A percentile compares a stretch with the other conserved stretches of the same genome.
Conservation (phyloP, 2,329 filamentous ascomycete genomes). For the Ilyonectria sp. region DNA sequence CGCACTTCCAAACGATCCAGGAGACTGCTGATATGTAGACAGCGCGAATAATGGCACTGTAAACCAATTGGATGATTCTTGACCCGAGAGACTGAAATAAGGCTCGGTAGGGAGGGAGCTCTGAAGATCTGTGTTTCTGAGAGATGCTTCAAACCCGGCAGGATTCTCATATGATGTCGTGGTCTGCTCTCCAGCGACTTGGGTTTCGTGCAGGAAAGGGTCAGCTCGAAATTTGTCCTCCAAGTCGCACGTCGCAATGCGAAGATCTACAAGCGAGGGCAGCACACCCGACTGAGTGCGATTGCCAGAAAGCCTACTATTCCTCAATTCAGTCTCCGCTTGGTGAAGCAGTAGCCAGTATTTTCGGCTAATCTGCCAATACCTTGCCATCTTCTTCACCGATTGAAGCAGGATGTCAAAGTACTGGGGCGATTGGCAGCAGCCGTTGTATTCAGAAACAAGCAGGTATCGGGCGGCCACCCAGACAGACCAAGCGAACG, state of each 20-base stretch:
- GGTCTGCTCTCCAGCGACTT: no score
- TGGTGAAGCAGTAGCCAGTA: slow-evolving; percentile 21
- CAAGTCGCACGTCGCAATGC: slow-evolving; percentile 12
- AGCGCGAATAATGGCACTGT: slow-evolving; percentile 1
- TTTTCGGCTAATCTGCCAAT: slow-evolving; percentile 28
- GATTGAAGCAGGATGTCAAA: slow-evolving; percentile 3
- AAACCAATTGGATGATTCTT: neutral
- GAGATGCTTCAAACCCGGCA: no score
- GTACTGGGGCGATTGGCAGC: neutral
- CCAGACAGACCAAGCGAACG: slow-evolving; percentile 28
- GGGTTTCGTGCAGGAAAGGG: neutral
- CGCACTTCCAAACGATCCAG: neutral
- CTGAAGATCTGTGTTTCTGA: no score
- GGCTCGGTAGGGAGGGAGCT: no score
- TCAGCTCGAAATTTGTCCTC: slow-evolving; percentile 13
- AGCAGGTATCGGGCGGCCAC: slow-evolving; percentile 17
- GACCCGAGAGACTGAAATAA: no score
- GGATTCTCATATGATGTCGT: no score
- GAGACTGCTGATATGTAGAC: neutral
- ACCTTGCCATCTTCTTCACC: slow-evolving; percentile 11
- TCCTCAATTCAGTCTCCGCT: slow-evolving; percentile 2
- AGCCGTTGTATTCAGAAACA: neutral
- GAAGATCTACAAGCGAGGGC: slow-evolving; percentile 1
- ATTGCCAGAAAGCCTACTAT: no score
- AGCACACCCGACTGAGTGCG: no score